Evolutionary conservation across 2,329 filamentous ascomycete genomes (phyloP).

Genomic region (Alternaria arbusti): DNA sequence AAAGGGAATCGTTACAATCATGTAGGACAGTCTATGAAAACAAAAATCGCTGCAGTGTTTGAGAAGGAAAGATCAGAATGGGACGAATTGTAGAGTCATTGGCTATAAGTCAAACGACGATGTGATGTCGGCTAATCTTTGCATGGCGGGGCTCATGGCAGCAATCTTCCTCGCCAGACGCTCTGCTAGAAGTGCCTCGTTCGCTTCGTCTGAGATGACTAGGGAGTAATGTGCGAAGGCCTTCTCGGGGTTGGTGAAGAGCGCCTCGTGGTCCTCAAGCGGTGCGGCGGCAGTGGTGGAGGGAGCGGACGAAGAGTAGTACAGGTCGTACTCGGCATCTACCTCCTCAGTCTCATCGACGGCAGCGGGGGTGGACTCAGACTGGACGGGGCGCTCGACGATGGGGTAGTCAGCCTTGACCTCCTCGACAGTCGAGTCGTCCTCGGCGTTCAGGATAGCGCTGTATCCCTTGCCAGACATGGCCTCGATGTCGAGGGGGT

Average conservation of each 20-base stretch:
- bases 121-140: constrained; percentile 44
- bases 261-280: constrained; percentile 35
- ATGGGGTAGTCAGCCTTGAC: constrained; percentile 59
- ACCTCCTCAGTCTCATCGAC: constrained; percentile 55
- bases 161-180: constrained; percentile 45
- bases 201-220: constrained; percentile 62
- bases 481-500: constrained; percentile 63
- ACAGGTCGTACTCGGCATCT: constrained; percentile 68
- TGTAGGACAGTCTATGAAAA: constrained; percentile 33
- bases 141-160: constrained; percentile 40
- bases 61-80: constrained; percentile 1
- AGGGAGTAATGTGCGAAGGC: constrained; percentile 67
- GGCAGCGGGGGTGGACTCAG: constrained; percentile 22
- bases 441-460: constrained; percentile 41
- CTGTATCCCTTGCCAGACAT: constrained; percentile 72
- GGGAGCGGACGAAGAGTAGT: constrained; percentile 53
- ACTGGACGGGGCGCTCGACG: constrained; percentile 51
- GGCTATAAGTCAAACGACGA: constrained; percentile 44
- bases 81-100: not conserved
- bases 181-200: constrained; percentile 39
- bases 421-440: constrained; percentile 50
- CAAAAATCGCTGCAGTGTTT: constrained; percentile 5
- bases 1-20: constrained; percentile 43
- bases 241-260: constrained; percentile 68
- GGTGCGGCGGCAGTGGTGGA: constrained; percentile 50